Evolutionary conservation across 2,329 filamentous ascomycete genomes (phyloP).

Genomic region (Fonsecaea nubica): DNA sequence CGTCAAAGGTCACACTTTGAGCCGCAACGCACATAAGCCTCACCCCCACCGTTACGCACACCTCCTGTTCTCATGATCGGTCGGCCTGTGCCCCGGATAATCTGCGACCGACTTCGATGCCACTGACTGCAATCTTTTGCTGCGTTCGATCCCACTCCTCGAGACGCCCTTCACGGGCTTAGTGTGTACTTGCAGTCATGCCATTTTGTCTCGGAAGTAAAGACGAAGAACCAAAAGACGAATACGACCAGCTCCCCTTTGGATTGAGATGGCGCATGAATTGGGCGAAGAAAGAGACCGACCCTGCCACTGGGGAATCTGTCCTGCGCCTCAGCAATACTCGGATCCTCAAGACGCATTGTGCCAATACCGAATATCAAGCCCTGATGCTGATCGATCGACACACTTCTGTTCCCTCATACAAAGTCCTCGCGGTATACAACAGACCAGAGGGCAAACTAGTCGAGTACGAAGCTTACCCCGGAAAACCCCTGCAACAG

Average conservation of each 20-base stretch:
- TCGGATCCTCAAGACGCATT: slow-evolving; percentile 38
- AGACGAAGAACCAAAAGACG: slow-evolving; percentile 37
- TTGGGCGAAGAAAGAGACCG: slow-evolving; percentile 37
- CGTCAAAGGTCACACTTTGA: slow-evolving; percentile 26
- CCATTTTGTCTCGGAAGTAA: slow-evolving; percentile 34
- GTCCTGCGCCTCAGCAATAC: slow-evolving; percentile 37
- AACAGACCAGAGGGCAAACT: slow-evolving; percentile 40
- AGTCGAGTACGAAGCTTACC: slow-evolving; percentile 39
- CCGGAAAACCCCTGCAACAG: slow-evolving; percentile 35
- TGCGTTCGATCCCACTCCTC: not conserved
- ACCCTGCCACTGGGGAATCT: slow-evolving; percentile 35
- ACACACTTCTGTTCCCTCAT: slow-evolving; percentile 38
- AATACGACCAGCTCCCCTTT: slow-evolving; percentile 39
- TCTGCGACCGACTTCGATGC: slow-evolving; percentile 22
- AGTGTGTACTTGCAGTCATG: slow-evolving; percentile 29
- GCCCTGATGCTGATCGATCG: slow-evolving; percentile 38
- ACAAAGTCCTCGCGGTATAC: slow-evolving; percentile 38
- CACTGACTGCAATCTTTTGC: slow-evolving; percentile 2
- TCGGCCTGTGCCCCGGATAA: slow-evolving; percentile 6
- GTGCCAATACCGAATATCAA: slow-evolving; percentile 40
- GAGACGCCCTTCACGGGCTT: slow-evolving; percentile 5
- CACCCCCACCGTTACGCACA: not conserved
- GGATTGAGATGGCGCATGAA: slow-evolving; percentile 38
- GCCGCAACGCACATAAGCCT: slow-evolving; percentile 9
- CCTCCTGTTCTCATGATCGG: slow-evolving; percentile 21